These are phyloP conservation scores for Penicillium manginii DNA, from an alignment of 495 filamentous ascomycete genomes.

Conservation along the genomic window DNA sequence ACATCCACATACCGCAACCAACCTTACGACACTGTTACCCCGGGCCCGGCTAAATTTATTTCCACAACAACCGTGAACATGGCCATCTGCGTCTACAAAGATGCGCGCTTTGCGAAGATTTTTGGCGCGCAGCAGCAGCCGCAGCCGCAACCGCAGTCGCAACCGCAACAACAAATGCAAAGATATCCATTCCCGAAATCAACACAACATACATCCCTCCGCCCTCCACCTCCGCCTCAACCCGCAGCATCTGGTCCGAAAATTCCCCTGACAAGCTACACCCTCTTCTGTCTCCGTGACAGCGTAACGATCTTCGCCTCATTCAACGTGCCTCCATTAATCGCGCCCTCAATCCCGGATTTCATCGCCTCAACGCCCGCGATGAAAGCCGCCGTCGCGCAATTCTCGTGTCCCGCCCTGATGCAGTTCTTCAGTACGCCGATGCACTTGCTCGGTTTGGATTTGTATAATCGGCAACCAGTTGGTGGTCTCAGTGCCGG, in stretches of 20 bases:
- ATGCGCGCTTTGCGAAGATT: slow-evolving; percentile 80
- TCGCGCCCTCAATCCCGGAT: slow-evolving; percentile 58
- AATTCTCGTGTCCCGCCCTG: slow-evolving; percentile 78
- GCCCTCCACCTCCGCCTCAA: slow-evolving; percentile 40
- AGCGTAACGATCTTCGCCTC: slow-evolving; percentile 90
- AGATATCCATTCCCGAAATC: too few relatives aligned
- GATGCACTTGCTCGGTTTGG: slow-evolving; percentile 84
- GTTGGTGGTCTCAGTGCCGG: slow-evolving; percentile 50
- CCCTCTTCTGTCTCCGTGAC: slow-evolving; percentile 82
- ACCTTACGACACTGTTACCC: slow-evolving; percentile 63
- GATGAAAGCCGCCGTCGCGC: slow-evolving; percentile 65
- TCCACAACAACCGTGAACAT: slow-evolving; percentile 85
- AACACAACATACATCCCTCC: slow-evolving; percentile 56
- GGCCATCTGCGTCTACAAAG: slow-evolving; percentile 89
- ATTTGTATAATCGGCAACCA: slow-evolving; percentile 79
- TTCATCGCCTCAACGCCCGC: slow-evolving; percentile 54
- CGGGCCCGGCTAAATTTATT: slow-evolving; percentile 80
- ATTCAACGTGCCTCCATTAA: slow-evolving; percentile 84
- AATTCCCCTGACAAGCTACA: slow-evolving; percentile 62
- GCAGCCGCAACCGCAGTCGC: slow-evolving; percentile 21
- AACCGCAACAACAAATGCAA: too few relatives aligned
- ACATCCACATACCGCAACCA: slow-evolving; percentile 65
- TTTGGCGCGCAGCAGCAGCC: slow-evolving; percentile 59
- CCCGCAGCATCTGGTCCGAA: slow-evolving; percentile 27
- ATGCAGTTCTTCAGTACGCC: slow-evolving; percentile 85